phyloP scores from a whole-genome alignment of 305 asterid species.

The Fraxinus ornus region DNA sequence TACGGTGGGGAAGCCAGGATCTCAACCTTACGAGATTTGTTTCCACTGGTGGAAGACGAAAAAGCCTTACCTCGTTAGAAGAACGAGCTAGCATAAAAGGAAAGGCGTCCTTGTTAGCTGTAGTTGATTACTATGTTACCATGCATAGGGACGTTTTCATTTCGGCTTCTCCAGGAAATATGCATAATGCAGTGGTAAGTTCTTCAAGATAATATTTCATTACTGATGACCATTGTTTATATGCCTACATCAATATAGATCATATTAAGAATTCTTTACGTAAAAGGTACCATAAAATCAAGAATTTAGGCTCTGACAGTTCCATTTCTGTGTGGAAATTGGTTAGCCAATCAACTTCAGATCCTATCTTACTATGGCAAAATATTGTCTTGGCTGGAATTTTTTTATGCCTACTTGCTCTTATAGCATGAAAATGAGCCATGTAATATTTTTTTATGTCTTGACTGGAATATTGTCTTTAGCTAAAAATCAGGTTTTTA shows the following conservation, averaged over 20 bases:
- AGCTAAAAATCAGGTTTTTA: no score
- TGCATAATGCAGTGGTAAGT: constrained; percentile 64
- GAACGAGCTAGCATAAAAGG: constrained; percentile 48
- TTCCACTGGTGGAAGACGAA: constrained; percentile 54
- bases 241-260: no score
- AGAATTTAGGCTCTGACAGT: not conserved
- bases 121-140: constrained; percentile 56
- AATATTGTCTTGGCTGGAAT: not conserved
- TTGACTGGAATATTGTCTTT: no score
- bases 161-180: constrained; percentile 31
- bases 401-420: not conserved
- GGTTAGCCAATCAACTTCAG: not conserved
- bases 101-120: no score
- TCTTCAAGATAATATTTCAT: not conserved
- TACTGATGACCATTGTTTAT: no score
- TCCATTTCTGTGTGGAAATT: not conserved
- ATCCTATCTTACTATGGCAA: not conserved
- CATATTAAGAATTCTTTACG: no score
- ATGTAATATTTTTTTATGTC: no score
- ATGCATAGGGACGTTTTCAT: not conserved
- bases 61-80: constrained; percentile 46
- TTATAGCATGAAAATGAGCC: not conserved
- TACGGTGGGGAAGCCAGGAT: constrained; percentile 62
- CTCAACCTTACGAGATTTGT: constrained; percentile 33
- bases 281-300: not conserved